Conservation (phyloP, 352 stramenopile genomes). For the Pythium brachiatum region DNA sequence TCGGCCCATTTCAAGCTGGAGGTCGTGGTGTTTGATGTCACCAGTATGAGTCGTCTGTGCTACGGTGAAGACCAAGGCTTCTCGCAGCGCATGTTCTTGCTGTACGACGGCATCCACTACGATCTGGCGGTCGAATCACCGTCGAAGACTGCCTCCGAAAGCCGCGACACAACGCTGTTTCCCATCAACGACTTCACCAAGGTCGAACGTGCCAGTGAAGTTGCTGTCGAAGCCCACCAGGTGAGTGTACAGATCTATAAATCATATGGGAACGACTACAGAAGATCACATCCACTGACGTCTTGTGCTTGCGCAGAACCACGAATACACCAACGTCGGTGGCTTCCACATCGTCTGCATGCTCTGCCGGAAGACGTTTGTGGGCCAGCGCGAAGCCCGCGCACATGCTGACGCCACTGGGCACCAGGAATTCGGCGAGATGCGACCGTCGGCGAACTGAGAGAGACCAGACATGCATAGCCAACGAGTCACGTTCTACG, state of each 20-base stretch:
- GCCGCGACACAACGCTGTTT: constrained; percentile 63
- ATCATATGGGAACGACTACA: too few relatives aligned
- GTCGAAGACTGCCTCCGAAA: constrained; percentile 42
- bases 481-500: not conserved
- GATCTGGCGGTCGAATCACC: constrained; percentile 70
- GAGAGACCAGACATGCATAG: not conserved
- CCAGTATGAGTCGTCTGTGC: constrained; percentile 79
- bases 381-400: constrained; percentile 62
- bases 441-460: constrained; percentile 23
- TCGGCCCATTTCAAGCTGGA: constrained; percentile 75
- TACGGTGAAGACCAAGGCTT: constrained; percentile 83
- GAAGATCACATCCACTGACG: not conserved
- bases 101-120: constrained; percentile 88
- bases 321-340: constrained; percentile 76
- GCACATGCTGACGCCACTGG: constrained; percentile 58
- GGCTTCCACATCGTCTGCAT: constrained; percentile 76
- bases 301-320: constrained; percentile 35
- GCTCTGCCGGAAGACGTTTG: constrained; percentile 58
- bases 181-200: constrained; percentile 85
- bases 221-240: constrained; percentile 80
- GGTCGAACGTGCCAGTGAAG: constrained; percentile 75
- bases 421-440: constrained; percentile 76
- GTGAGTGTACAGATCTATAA: too few relatives aligned
- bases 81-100: constrained; percentile 78
- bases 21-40: constrained; percentile 85